Evolutionary conservation across 306 rosid genomes (phyloP), one percentile per base, ranked within the genome.

Genomic region (Cicer cuneatum): DNA sequence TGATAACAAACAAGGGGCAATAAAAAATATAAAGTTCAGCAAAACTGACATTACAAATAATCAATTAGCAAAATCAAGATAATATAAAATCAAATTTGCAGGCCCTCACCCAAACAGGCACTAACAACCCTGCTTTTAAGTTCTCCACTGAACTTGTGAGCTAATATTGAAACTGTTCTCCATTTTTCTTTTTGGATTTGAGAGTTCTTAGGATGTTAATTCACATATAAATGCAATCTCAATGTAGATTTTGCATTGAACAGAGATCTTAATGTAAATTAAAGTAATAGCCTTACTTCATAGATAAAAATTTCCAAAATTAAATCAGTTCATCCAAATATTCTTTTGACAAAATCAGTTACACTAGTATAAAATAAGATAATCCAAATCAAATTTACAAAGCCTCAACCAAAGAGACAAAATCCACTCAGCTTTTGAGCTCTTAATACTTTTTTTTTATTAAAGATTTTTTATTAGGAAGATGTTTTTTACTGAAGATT

Each of bases 331-430:
- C 13, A 43, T 12, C 18, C 21, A 12, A 19, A 51, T 12, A 2
- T 3, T 7, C 21, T 37, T 74, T 37, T 38, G 16, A 73, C 1
- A 7, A 66, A 66, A 66, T 21, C 77, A 73, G 2, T 47, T 15
- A 39, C 4, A 29, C 33, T 29, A 29, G 33, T 29, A 47, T 40
- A 43, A 58, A 21, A 45, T 57, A 72, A 43, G 11, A 14, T 59
- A 7, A 58, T 59, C 19, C 46, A 57, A 45, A 57, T 8, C 29
- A 74, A 37, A 38, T 18, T 38, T 74, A 29, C 18, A 48, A 48
- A 48, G 4, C 5, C 51, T 12, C 21, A 64, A 42, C 18, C 14
- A 16, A 39, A 8, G 2, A 4, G 48, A 62, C 29, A 45, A 46
- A 77, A 37, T 68, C 52, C 1, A 29, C 8, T 12, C 10, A 54